These are phyloP conservation scores for Didymella segeticola DNA, from an alignment of 2,329 filamentous ascomycete species.

Conservation along the genomic window DNA sequence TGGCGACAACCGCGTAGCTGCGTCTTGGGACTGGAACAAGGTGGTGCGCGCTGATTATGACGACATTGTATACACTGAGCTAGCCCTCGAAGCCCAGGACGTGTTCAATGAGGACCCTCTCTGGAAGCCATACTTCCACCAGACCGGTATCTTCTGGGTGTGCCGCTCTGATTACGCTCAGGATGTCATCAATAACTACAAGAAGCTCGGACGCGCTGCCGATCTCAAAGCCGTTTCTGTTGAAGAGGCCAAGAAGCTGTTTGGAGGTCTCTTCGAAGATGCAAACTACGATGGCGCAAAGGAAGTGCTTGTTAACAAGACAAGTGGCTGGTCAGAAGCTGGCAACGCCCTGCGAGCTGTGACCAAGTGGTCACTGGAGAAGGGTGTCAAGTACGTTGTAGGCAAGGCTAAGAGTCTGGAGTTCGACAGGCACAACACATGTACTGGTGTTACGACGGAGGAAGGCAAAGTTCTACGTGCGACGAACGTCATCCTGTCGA, in stretches of 20 bases:
- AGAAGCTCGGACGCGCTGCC: conserved; percentile 56
- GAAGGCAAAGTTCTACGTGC: conserved; percentile 39
- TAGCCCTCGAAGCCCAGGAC: conserved; percentile 71
- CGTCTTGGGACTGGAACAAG: conserved; percentile 78
- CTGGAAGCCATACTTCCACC: conserved; percentile 60
- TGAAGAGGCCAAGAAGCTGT: conserved; percentile 62
- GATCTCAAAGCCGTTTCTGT: conserved; percentile 55
- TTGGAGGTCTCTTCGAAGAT: conserved; percentile 65
- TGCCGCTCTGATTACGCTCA: conserved; percentile 53
- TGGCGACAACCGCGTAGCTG: conserved; percentile 55
- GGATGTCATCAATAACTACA: conserved; percentile 59
- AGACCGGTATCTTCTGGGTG: conserved; percentile 59
- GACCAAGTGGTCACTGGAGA: conserved; percentile 59
- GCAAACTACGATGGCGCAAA: conserved; percentile 66
- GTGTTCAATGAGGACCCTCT: conserved; percentile 65
- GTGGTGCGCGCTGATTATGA: conserved; percentile 74
- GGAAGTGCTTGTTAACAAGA: conserved; percentile 66
- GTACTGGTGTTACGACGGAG: conserved; percentile 45
- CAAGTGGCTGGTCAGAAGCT: conserved; percentile 69
- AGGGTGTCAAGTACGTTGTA: conserved; percentile 66
- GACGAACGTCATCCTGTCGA: conserved; percentile 46
- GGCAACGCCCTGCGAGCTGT: conserved; percentile 63
- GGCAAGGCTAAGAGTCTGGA: conserved; percentile 59
- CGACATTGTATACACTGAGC: conserved; percentile 67
- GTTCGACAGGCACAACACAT: conserved; percentile 57